Base-by-base conservation (phyloP, 371 early-diverging fungal genomes). In the Mortierella sp. region DNA sequence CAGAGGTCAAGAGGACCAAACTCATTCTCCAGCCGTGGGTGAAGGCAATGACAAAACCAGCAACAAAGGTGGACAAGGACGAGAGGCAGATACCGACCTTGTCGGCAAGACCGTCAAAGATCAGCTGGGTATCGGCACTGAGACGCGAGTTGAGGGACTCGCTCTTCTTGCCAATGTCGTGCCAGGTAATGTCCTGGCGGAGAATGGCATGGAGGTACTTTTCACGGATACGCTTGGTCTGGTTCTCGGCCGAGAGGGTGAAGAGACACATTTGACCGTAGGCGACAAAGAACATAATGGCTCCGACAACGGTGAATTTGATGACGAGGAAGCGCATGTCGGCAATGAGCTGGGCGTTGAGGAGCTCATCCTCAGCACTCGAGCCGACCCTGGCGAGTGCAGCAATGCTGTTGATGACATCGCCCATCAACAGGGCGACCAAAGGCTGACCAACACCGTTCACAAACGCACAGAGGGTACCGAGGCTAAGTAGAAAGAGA, bases 121-220 rank as follows among this genome's bases (percentile, higher is more conserved):
- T 91, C 70, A 95, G 78, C 71, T 97, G 90, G 59, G 94, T 92
- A 89, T 97, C 94, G 82, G 93, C 91, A n/a, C 95, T 93, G 26
- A 96, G 91, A 73, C 96, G 92, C 28, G 95, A 93, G 8, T 94
- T 95, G 28, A 94, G 90, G 43, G 94, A 94, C 51, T 94, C 95
- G 78, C 88, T 81, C 87, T 92, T 69, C 88, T 94, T 16, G 94
- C 95, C 54, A 93, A 88, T 70, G 79, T 99, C 99, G 82, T 97
- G 98, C 95, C 96, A 99, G 28, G 93, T 94, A 76, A 97, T 92
- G 34, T 99, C 96, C 86, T 98, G 98, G 46, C 96, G 93, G 53
- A 99, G 89, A 55, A 97, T 91, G 1, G 97, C 89, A 61, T 90
- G 91, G 31, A 97, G 93, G 72, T 95, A 96, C 19, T 71, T 73